Evolutionary conservation across 768 basidiomycete species (phyloP).

Genomic region (Pleurotus tuoliensis): DNA sequence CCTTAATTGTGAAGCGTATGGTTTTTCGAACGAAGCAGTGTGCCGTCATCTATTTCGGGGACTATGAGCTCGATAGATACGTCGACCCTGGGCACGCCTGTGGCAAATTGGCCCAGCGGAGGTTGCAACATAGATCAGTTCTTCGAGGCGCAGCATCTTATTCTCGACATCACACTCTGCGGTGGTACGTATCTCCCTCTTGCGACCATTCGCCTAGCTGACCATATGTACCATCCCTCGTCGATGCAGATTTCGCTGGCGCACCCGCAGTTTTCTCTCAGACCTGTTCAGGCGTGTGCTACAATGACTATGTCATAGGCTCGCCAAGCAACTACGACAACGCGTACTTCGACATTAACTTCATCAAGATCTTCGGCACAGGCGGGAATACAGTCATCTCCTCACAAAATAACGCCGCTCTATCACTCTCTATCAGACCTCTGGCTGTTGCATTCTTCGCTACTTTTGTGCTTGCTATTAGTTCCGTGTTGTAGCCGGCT

Average conservation of each 20-base stretch:
- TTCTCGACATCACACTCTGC: slow-evolving; percentile 73
- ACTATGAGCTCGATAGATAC: slow-evolving; percentile 53
- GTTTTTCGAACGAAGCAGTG: slow-evolving; percentile 54
- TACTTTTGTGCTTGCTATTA: no score
- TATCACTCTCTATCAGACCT: no score
- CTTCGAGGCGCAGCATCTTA: slow-evolving; percentile 62
- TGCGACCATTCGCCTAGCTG: not conserved
- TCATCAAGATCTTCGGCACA: slow-evolving; percentile 46
- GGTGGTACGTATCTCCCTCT: slow-evolving; percentile 35
- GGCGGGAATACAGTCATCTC: slow-evolving; percentile 22
- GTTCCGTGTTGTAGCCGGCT: no score
- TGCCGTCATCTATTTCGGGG: slow-evolving; percentile 44
- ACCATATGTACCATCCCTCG: not conserved
- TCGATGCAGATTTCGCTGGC: slow-evolving; percentile 44
- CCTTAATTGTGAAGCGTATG: slow-evolving; percentile 39
- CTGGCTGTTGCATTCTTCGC: no score
- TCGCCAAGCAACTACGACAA: slow-evolving; percentile 55
- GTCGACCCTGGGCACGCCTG: slow-evolving; percentile 57
- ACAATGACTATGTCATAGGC: slow-evolving; percentile 67
- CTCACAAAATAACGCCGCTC: not conserved
- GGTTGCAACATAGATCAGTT: slow-evolving; percentile 50
- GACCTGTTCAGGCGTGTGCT: slow-evolving; percentile 66
- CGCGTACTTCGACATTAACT: slow-evolving; percentile 72
- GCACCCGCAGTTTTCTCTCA: slow-evolving; percentile 45
- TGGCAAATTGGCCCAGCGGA: slow-evolving; percentile 61